phyloP scores from a whole-genome alignment of 441 rosid genomes.

The Geranium incanum region DNA sequence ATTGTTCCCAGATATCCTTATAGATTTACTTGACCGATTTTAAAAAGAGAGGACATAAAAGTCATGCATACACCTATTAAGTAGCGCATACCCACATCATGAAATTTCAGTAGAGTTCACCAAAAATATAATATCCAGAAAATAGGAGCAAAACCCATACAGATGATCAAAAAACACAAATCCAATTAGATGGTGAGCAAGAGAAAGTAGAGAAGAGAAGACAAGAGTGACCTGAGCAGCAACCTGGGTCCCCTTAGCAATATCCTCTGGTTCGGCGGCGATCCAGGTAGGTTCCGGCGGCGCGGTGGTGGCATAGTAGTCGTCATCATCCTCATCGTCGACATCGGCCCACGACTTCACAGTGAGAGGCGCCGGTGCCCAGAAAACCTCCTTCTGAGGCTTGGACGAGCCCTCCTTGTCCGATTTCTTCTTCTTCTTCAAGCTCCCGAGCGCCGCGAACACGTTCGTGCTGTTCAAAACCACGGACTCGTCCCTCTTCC shows the following conservation, averaged over 20 bases:
- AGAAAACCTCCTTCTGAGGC: too few species aligned
- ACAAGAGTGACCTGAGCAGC: neutral
- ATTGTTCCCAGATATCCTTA: too few species aligned
- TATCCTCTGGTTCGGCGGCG: neutral
- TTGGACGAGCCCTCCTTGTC: neutral
- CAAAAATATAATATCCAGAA: neutral
- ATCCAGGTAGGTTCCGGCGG: neutral
- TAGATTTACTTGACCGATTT: too few species aligned
- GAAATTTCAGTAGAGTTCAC: too few species aligned
- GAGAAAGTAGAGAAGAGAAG: too few species aligned
- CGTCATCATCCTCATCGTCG: neutral
- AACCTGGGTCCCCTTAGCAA: neutral
- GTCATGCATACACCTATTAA: too few species aligned
- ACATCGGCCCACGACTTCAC: too few species aligned
- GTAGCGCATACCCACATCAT: too few species aligned
- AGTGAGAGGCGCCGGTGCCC: too few species aligned
- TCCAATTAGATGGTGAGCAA: too few species aligned
- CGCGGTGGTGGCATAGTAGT: constrained; percentile 1
- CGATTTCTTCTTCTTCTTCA: neutral
- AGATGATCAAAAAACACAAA: too few species aligned
- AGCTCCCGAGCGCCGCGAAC: neutral
- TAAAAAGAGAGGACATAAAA: too few species aligned
- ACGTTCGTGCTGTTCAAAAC: constrained; percentile 17
- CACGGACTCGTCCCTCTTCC: neutral
- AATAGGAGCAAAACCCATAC: neutral